Evolutionary conservation across 139 green algal species (phyloP), one percentile per base, ranked within the genome.

Genomic region (Astrephomene gubernaculifera): DNA sequence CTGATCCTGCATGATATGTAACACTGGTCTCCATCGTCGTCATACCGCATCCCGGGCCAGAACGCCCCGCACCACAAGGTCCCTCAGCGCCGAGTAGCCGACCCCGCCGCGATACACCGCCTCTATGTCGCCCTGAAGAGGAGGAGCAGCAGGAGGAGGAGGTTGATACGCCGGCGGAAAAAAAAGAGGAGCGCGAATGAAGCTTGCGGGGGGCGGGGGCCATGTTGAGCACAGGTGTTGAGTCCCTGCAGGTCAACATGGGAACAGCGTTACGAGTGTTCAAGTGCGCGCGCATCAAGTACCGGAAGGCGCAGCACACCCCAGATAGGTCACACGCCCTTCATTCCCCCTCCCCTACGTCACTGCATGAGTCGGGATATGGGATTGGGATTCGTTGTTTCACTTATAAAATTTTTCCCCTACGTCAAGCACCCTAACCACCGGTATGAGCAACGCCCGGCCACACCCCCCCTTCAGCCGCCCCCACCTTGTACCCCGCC

Each of bases 71-170:
- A 84, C 7, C 6, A 84, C 61, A n/a, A 74, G 31, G 4, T 84
- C 78, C 41, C 43, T 22, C 39, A 84, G n/a, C 7, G 21, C 78
- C 19, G 39, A 43, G 31, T 75, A 65, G 27, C 63, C 70, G 0
- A 10, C 70, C 1, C 7, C 29, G 22, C 38, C 27, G 24, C 52
- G 27, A 38, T 96, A 94, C 68, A 95, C 22, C 39, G 86, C 90
- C 82, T 96, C 93, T 22, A 96, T 87, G 69, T 96, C 33, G 85
- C 90, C 71, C 95, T 96, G 60, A 72, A 17, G 49, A 63, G 29
- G 39, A 1, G 24, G 27, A n/a, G 4, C 25, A 0, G 19, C 21
- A 21, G 21, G 12, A 67, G 10, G 4, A 35, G 41, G 14, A 24
- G 43, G 19, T 4, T 27, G 38, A n/a, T 7, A 39, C 29, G 24